Evolutionary conservation across 208 protist species (phyloP).

Genomic region (Acanthamoeba culbertsoni): DNA sequence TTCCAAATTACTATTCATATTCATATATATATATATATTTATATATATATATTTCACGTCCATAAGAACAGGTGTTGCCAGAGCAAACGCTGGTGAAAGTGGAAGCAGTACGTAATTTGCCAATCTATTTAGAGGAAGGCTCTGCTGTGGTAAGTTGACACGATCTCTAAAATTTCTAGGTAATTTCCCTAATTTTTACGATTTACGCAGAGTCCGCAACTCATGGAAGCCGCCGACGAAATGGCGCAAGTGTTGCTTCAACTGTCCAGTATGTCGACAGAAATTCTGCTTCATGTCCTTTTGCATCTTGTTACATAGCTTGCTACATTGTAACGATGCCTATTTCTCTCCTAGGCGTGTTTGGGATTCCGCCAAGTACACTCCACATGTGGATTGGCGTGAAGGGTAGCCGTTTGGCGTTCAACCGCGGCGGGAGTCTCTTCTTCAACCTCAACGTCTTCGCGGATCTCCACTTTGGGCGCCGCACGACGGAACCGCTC

Average conservation of each 20-base stretch:
- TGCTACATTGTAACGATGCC: not conserved
- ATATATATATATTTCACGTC: too few species aligned
- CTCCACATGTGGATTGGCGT: conserved; percentile 12
- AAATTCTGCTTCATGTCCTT: not conserved
- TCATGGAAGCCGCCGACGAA: not conserved
- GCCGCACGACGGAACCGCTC: not conserved
- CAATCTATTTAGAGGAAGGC: conserved; percentile 40
- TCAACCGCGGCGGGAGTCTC: not conserved
- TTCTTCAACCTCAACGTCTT: conserved; percentile 40
- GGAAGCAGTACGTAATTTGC: not conserved
- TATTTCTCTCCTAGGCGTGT: not conserved
- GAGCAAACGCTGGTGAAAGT: conserved; percentile 31
- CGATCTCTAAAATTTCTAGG: not conserved
- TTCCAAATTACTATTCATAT: too few species aligned
- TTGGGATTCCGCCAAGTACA: not conserved
- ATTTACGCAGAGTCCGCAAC: not conserved
- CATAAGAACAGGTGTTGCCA: not conserved
- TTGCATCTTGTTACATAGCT: not conserved
- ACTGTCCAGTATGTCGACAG: not conserved
- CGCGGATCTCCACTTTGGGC: not conserved
- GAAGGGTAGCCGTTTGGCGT: not conserved
- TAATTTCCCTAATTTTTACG: not conserved
- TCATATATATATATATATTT: too few species aligned
- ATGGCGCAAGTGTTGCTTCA: not conserved
- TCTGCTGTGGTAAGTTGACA: not conserved